Conservation (phyloP, 768 basidiomycete genomes). For the Polyporus arcularius region DNA sequence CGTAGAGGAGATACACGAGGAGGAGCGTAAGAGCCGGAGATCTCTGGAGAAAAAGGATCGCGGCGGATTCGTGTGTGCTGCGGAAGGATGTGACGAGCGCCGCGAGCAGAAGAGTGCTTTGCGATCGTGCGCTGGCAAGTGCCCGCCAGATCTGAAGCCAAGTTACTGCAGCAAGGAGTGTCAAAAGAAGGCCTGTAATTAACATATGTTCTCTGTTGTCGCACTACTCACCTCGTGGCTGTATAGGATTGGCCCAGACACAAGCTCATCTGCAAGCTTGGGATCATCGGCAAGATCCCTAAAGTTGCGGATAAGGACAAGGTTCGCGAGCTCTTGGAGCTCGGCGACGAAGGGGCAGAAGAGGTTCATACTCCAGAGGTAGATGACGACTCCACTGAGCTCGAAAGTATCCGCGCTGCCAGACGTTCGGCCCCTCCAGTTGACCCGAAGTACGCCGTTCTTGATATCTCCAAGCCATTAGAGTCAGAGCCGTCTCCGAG, state of each 20-base stretch:
- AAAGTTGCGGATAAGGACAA: background rate
- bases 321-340: background rate
- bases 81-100: background rate
- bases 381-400: no score
- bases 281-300: background rate
- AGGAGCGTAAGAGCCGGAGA: background rate
- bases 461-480: no score
- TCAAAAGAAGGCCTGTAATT: background rate
- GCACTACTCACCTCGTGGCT: background rate
- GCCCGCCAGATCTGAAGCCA: background rate
- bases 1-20: background rate
- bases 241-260: background rate
- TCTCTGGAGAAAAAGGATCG: background rate
- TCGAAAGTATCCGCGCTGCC: no score
- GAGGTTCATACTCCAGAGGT: background rate
- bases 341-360: background rate
- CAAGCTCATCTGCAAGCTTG: conserved; percentile 2
- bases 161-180: background rate
- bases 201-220: no score
- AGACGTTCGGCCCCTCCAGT: no score
- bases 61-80: background rate
- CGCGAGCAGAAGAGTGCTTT: background rate
- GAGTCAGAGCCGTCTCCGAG: no score
- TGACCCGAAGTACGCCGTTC: no score
- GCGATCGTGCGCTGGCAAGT: background rate